Percentiles rank a stretch among this genome's conserved stretches.
phyloP scores from a whole-genome alignment of 139 green algal genomes.

The Chlorella sp. region DNA sequence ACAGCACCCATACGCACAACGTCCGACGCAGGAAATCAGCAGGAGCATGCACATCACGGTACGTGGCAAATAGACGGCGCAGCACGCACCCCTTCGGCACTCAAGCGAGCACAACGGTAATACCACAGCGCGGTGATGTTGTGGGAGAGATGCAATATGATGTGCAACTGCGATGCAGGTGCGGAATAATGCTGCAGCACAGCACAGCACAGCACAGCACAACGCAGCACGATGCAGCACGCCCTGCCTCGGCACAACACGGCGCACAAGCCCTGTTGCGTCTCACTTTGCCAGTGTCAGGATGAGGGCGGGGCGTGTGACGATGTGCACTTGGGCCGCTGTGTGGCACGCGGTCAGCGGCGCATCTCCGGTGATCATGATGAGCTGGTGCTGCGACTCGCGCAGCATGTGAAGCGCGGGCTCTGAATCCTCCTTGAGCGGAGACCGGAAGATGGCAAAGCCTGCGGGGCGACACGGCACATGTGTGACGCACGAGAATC shows the following conservation, averaged over 20 bases:
- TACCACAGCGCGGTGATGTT: not conserved
- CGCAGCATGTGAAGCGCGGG: slow-evolving; percentile 79
- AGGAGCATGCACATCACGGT: too few species aligned
- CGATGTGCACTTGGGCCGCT: slow-evolving; percentile 88
- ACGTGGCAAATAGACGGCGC: too few species aligned
- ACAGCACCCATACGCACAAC: too few species aligned
- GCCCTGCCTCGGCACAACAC: too few species aligned
- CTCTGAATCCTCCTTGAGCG: slow-evolving; percentile 87
- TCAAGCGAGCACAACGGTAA: too few species aligned
- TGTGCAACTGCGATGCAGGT: too few species aligned
- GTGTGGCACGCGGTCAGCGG: slow-evolving; percentile 91
- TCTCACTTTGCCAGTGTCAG: slow-evolving; percentile 64
- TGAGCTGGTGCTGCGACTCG: slow-evolving; percentile 83
- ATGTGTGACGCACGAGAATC: too few species aligned
- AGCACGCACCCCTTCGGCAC: too few species aligned
- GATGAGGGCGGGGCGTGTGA: slow-evolving; percentile 80
- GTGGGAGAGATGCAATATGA: not conserved
- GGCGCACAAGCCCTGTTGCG: not conserved
- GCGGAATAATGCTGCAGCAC: too few species aligned
- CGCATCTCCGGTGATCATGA: slow-evolving; percentile 96
- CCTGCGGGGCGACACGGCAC: slow-evolving; percentile 58
- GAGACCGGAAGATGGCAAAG: slow-evolving; percentile 91
- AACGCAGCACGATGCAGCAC: too few species aligned
- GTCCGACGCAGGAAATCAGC: too few species aligned
- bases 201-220: too few species aligned